phyloP scores from a whole-genome alignment of 768 basidiomycete genomes.

The Lactarius sanguifluus region DNA sequence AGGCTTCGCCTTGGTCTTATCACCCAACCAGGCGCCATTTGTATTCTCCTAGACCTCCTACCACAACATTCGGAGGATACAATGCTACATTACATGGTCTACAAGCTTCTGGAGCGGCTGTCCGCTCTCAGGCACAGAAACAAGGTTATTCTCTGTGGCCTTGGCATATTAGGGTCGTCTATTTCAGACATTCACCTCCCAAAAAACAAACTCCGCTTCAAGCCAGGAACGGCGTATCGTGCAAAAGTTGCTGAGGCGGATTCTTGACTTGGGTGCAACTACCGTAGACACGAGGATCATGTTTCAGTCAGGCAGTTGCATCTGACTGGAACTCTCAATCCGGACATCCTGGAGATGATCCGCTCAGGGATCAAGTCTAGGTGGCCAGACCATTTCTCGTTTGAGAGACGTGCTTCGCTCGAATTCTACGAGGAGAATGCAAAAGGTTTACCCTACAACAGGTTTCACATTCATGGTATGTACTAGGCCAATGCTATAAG shows the following conservation, averaged over 20 bases:
- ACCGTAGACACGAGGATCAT: slow-evolving; percentile 62
- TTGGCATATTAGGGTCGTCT: slow-evolving; percentile 56
- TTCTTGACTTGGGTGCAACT: slow-evolving; percentile 74
- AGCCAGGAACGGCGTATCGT: slow-evolving; percentile 56
- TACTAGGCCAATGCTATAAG: slow-evolving; percentile 5
- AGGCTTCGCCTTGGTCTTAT: slow-evolving; percentile 49
- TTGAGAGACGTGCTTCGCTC: slow-evolving; percentile 57
- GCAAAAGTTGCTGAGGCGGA: slow-evolving; percentile 61
- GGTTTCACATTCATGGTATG: slow-evolving; percentile 76
- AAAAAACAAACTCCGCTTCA: slow-evolving; percentile 32
- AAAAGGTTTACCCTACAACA: slow-evolving; percentile 52
- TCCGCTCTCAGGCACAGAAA: slow-evolving; percentile 65
- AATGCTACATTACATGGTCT: slow-evolving; percentile 51
- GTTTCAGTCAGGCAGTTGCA: slow-evolving; percentile 56
- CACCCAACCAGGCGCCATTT: slow-evolving; percentile 57
- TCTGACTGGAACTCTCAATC: slow-evolving; percentile 53
- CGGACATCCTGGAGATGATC: slow-evolving; percentile 68
- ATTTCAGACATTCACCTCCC: slow-evolving; percentile 47
- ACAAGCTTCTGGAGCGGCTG: slow-evolving; percentile 64
- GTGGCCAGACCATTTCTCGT: slow-evolving; percentile 78
- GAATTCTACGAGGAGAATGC: slow-evolving; percentile 47
- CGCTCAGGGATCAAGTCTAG: slow-evolving; percentile 68
- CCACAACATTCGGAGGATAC: slow-evolving; percentile 39
- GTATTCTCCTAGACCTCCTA: slow-evolving; percentile 55
- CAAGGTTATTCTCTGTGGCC: slow-evolving; percentile 60